Base-by-base conservation (phyloP, 371 early-diverging fungal genomes). In the Lichtheimia corymbifera region DNA sequence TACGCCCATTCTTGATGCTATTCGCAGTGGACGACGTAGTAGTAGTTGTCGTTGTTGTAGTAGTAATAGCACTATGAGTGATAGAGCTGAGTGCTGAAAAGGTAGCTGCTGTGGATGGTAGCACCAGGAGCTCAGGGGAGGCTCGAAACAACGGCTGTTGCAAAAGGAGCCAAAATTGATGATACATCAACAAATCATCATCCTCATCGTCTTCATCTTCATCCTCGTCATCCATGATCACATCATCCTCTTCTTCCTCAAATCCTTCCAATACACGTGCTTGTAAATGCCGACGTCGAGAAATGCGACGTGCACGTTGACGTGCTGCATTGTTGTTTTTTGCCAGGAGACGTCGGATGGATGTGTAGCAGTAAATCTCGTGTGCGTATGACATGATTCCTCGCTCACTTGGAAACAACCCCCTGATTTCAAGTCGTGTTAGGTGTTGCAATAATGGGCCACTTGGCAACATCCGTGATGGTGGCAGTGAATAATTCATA, bases 331-430 rank as follows among this genome's bases (percentile, higher is more conserved):
- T 35, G 35, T 35, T 35, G 35, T n/a, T 35, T 4, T 24, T 5
- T n/a, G 51, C 40, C 27, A 62, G 41, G n/a, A 50, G 18, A 30
- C 51, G 43, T 25, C 56, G 55, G 18, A 62, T 62, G 40, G 28
- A 28, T 4, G 56, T 56, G 35, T 62, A 62, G 41, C 50, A 43
- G 30, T 55, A 62, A 55, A 62, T 55, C 17, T 62, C 62, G 3
- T 50, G 55, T 9, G 56, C 62, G 55, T 55, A 62, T 5, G 62
- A 55, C 40, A 41, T 55, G 24, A 50, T 6, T 14, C 50, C 43
- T 3, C 62, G 62, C 14, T 62, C 62, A 41, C 62, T 62, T 25
- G 62, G 62, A 24, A 62, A 62, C 2, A 28, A 30, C 0, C 62
- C 62, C 49, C 44, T 55, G 45, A 62, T 55, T 17, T 55, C 20